Conservation (phyloP, 192 early-diverging fungal genomes). For the Podila epigama region DNA sequence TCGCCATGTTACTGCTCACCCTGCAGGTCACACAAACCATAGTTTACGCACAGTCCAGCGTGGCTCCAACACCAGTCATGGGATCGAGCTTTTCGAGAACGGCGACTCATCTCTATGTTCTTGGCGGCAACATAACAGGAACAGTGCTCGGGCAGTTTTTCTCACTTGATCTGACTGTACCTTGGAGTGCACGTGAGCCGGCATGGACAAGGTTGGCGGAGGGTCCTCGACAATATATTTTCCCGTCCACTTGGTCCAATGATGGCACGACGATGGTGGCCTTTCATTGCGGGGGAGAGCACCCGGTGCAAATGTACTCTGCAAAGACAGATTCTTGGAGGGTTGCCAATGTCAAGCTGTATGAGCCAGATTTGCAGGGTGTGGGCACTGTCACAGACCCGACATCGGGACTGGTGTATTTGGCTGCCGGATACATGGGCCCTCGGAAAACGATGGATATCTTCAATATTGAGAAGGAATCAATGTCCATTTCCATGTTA, state of each 20-base stretch:
- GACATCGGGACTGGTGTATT: conserved; percentile 15
- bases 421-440: conserved; percentile 14
- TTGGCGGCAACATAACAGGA: neutral
- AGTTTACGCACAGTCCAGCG: neutral
- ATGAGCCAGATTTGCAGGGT: neutral
- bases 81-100: neutral
- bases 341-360: neutral
- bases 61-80: neutral
- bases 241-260: neutral
- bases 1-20: neutral
- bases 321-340: neutral
- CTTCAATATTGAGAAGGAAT: conserved; percentile 9
- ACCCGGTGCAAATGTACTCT: neutral
- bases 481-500: neutral
- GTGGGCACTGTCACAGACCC: conserved; percentile 19
- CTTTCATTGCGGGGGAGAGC: neutral
- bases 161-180: neutral
- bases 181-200: neutral
- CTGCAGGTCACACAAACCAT: neutral
- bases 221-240: neutral
- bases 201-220: neutral
- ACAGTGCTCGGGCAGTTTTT: neutral
- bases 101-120: neutral
- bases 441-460: conserved; percentile 1
- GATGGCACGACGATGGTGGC: neutral